A percentile compares a stretch with the other conserved stretches of the same genome.
Evolutionary conservation across 129 eudicot genomes (phyloP).

Genomic region (Pittosporum tobira): DNA sequence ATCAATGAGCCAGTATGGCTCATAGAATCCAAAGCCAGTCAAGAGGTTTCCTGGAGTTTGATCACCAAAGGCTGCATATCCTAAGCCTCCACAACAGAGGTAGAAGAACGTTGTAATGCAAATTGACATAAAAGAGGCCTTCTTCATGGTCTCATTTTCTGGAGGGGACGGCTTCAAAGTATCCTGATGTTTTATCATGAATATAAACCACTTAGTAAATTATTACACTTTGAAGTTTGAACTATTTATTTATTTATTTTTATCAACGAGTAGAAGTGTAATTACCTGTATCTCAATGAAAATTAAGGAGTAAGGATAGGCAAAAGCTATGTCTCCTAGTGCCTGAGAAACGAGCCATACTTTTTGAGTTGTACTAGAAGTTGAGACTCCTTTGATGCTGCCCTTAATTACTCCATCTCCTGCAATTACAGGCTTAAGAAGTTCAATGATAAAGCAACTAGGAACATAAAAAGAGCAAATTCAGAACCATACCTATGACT

Average conservation of each 20-base stretch:
- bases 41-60: conserved; percentile 60
- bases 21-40: conserved; percentile 67
- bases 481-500: conserved; percentile 15
- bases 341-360: conserved; percentile 68
- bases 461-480: background rate
- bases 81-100: conserved; percentile 58
- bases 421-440: conserved; percentile 3
- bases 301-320: conserved; percentile 47
- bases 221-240: background rate
- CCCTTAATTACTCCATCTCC: conserved; percentile 14
- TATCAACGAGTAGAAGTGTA: background rate
- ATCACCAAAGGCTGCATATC: conserved; percentile 76
- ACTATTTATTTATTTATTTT: background rate
- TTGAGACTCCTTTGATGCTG: background rate
- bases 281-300: conserved; percentile 63
- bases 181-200: conserved; percentile 43
- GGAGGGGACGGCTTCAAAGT: conserved; percentile 63
- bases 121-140: conserved; percentile 43
- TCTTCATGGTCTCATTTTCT: conserved; percentile 62
- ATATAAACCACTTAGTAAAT: background rate
- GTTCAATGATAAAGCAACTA: background rate
- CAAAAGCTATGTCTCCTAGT: conserved; percentile 68
- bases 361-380: conserved; percentile 22
- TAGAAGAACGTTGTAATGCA: conserved; percentile 44
- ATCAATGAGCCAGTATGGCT: conserved; percentile 76